These are phyloP conservation scores for Fomitopsis schrenkii DNA, from an alignment of 1,284 basidiomycete species.

Conservation along the genomic window DNA sequence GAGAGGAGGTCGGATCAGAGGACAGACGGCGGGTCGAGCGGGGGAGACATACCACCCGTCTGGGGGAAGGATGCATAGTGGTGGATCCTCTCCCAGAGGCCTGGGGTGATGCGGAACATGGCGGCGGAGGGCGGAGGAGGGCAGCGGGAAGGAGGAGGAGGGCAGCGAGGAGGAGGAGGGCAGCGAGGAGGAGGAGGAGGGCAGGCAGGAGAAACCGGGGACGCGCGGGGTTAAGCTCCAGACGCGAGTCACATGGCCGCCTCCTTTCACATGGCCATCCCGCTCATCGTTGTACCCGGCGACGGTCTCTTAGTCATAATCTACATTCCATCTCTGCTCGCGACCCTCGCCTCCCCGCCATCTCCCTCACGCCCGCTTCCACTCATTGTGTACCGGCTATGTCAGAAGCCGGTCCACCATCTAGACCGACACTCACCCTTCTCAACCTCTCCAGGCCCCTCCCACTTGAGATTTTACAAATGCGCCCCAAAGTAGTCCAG, in stretches of 20 bases:
- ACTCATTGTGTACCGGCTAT: conserved; percentile 15
- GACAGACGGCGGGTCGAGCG: not conserved
- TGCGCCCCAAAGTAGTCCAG: conserved; percentile 22
- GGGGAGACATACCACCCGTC: conserved; percentile 61
- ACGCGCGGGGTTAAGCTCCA: too few species aligned
- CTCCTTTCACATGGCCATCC: not conserved
- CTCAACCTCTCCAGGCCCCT: conserved; percentile 19
- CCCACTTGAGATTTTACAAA: conserved; percentile 16
- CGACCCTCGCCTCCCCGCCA: not conserved
- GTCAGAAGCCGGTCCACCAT: not conserved
- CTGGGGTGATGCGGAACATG: conserved; percentile 67
- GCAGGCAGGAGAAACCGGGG: too few species aligned
- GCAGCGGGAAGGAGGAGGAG: not conserved
- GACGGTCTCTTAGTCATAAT: not conserved
- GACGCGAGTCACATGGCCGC: too few species aligned
- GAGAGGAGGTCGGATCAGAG: not conserved
- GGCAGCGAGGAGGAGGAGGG: not conserved
- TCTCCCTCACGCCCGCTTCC: conserved; percentile 17
- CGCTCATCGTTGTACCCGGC: too few species aligned
- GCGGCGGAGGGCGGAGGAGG: not conserved
- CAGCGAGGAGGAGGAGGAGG: too few species aligned
- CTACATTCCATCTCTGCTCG: not conserved
- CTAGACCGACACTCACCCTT: conserved; percentile 14
- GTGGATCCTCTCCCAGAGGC: conserved; percentile 91
- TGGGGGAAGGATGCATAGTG: conserved; percentile 95